Conservation (phyloP, 768 basidiomycete species). For the Auriscalpium vulgare region DNA sequence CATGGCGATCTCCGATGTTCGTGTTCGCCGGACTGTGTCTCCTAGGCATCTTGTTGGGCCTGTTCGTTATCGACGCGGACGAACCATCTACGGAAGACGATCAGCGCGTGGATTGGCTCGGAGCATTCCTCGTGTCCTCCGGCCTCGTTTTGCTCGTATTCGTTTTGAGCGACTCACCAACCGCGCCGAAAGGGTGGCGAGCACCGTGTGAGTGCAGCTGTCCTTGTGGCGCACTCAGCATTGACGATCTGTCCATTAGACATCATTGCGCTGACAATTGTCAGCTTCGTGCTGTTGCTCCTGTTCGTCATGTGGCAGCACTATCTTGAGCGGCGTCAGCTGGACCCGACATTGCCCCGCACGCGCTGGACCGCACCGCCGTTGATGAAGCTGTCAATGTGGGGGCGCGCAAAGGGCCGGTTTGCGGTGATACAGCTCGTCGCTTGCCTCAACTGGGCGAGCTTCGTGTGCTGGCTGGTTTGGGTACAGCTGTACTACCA, state of each 20-base stretch:
- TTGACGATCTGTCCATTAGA: slow-evolving; percentile 32
- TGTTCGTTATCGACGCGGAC: slow-evolving; percentile 59
- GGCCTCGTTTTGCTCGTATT: slow-evolving; percentile 69
- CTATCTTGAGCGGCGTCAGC: slow-evolving; percentile 39
- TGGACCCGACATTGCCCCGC: slow-evolving; percentile 7
- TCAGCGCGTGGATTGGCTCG: slow-evolving; percentile 67
- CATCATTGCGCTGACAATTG: slow-evolving; percentile 60
- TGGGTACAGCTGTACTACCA: slow-evolving; percentile 70
- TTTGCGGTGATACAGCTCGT: slow-evolving; percentile 55
- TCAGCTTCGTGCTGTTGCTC: slow-evolving; percentile 48
- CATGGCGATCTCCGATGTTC: slow-evolving; percentile 67
- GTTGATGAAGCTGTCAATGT: slow-evolving; percentile 54
- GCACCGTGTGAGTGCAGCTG: slow-evolving; percentile 40
- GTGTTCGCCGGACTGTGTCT: slow-evolving; percentile 50
- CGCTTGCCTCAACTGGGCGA: slow-evolving; percentile 57
- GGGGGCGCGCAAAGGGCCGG: slow-evolving; percentile 53
- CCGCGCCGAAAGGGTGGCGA: slow-evolving; percentile 51
- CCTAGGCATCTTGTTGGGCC: slow-evolving; percentile 42
- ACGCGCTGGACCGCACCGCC: slow-evolving; percentile 42
- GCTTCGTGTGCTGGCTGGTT: slow-evolving; percentile 47
- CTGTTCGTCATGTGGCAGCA: slow-evolving; percentile 62
- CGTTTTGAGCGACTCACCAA: slow-evolving; percentile 60
- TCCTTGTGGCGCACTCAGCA: slow-evolving; percentile 9
- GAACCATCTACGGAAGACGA: slow-evolving; percentile 22
- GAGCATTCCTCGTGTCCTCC: slow-evolving; percentile 53